Evolutionary conservation across 306 rosid species (phyloP), one percentile per base, ranked within the genome.

Genomic region (Sindora glabra): DNA sequence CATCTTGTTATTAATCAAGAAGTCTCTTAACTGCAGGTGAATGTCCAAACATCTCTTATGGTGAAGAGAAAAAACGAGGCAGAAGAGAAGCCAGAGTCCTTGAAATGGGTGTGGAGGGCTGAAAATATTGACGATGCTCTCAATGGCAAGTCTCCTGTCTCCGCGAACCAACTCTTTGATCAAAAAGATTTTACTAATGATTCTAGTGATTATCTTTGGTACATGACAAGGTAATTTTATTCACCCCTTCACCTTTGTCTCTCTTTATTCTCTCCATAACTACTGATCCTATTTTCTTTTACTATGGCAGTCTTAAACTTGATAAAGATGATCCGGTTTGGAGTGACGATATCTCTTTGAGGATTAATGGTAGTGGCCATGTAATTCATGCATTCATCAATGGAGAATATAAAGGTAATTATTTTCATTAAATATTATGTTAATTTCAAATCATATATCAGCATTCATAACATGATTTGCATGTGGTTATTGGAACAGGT

Each of bases 181-280:
- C 83, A 85, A 57, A 85, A 79, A 34, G 68, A 45, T 0, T 74
- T n/a, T 33, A 42, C 77, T 3, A 56, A 53, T 32, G 91, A 81
- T 61, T 64, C 51, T 9, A 73, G 75, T 57, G 91, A 84, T 53
- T 80, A 74, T 56, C 73, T 80, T 33, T 83, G 86, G 92, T 79
- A 85, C 74, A 79, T 79, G 45, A 81, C 81, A 15, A 79, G 72
- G 91, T 81, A 76, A 58, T 59, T 16, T 24, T 1, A 10, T 2
- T 36, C 37, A 1, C 4, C 3, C 8, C 46, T 10, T 1, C 25
- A 15, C 5, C 8, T 48, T 24, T 14, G 0, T 12, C 15, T 7
- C 11, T 2, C 1, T 16, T 36, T 15, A 10, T 40, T 24, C 2
- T 14, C 13, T 32, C 21, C 0, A 12, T n/a, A 9, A 11, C 21